Conservation (phyloP, 1,139 yeast genomes). For the Yamadazyma diddensiae region DNA sequence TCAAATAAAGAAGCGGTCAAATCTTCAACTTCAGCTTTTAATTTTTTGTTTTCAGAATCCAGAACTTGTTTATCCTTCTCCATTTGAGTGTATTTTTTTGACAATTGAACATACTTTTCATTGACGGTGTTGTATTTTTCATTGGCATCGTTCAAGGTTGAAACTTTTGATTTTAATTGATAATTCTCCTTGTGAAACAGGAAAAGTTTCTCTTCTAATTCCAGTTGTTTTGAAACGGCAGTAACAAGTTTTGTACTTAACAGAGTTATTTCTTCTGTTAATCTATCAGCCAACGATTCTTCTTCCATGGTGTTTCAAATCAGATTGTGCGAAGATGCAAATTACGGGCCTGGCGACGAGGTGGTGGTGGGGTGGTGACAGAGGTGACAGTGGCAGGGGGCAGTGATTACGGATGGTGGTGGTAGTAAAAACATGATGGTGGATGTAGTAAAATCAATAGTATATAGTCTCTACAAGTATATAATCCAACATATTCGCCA, state of each 20-base stretch:
- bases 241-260: constrained; percentile 60
- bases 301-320: constrained; percentile 3
- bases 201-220: constrained; percentile 43
- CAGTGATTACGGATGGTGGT: too few species aligned
- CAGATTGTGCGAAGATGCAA: not conserved
- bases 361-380: too few species aligned
- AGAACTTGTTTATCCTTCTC: constrained; percentile 42
- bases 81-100: constrained; percentile 33
- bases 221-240: constrained; percentile 57
- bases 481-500: too few species aligned
- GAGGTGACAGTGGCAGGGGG: too few species aligned
- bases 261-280: constrained; percentile 54
- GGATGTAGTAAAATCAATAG: too few species aligned
- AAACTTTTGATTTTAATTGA: constrained; percentile 20
- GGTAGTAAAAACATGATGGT: too few species aligned
- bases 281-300: constrained; percentile 25
- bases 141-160: constrained; percentile 18
- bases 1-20: constrained; percentile 70
- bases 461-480: too few species aligned
- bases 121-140: constrained; percentile 28
- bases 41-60: constrained; percentile 54
- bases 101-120: constrained; percentile 28
- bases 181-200: constrained; percentile 32
- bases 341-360: too few species aligned
- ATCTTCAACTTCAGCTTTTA: constrained; percentile 74